Conservation (phyloP, 257 asterid species). For the Nicotiana obtusifolia region DNA sequence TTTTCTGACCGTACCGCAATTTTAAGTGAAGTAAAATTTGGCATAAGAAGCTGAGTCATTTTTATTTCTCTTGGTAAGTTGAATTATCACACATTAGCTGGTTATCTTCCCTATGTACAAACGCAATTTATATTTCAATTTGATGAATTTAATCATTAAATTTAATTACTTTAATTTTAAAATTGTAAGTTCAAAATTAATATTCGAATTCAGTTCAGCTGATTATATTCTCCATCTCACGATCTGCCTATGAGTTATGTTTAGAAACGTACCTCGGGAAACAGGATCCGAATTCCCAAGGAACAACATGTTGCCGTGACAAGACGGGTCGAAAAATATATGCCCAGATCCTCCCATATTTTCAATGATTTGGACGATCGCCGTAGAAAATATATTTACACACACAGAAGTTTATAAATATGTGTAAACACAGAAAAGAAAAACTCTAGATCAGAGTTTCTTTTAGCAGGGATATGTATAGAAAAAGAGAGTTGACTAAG, state of each 20-base stretch:
- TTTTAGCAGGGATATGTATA: slow-evolving; percentile 1
- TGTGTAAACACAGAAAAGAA: slow-evolving; percentile 19
- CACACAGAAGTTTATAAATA: slow-evolving; percentile 10
- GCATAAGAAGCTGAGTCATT: no score
- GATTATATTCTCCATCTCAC: no score
- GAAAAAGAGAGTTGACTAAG: not conserved
- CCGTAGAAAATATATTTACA: slow-evolving; percentile 20
- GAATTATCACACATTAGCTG: not conserved
- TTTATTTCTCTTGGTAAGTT: no score
- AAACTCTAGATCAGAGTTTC: slow-evolving; percentile 3
- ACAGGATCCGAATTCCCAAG: slow-evolving; percentile 57
- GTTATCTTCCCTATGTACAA: not conserved
- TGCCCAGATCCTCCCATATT: slow-evolving; percentile 79
- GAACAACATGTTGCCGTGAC: slow-evolving; percentile 66
- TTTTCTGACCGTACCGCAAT: not conserved
- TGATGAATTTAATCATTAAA: not conserved
- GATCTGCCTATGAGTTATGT: no score
- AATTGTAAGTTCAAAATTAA: no score
- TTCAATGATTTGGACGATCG: not conserved
- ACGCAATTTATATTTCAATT: not conserved
- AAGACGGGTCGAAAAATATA: slow-evolving; percentile 64
- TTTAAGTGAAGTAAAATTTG: no score
- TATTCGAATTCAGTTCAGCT: no score
- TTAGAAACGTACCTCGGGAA: slow-evolving; percentile 49
- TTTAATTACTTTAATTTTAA: no score